Conservation (phyloP, 2,329 filamentous ascomycete species). For the Aspergillus fructus region DNA sequence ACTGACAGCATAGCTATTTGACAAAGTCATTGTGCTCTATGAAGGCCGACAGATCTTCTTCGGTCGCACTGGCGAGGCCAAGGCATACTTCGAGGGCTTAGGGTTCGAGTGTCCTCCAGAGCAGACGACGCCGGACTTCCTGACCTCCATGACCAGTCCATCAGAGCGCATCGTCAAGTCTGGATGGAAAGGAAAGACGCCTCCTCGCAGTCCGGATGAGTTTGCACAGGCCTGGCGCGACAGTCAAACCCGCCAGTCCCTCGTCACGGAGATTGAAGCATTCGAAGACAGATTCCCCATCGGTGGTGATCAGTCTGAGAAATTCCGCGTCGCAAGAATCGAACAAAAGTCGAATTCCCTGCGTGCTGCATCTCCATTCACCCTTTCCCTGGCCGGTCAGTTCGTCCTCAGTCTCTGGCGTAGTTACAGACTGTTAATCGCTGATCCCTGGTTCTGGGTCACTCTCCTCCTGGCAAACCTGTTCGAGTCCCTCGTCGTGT, state of each 20-base stretch:
- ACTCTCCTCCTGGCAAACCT: too few species aligned
- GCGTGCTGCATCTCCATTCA: too few species aligned
- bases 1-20: constrained; percentile 57
- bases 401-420: too few species aligned
- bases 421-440: too few species aligned
- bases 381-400: too few species aligned
- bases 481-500: too few species aligned
- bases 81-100: constrained; percentile 65
- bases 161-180: constrained; percentile 57
- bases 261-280: constrained; percentile 46
- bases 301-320: constrained; percentile 39
- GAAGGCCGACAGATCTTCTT: constrained; percentile 78
- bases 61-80: constrained; percentile 61
- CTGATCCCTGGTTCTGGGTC: too few species aligned
- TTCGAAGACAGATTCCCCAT: constrained; percentile 45
- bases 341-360: constrained; percentile 37
- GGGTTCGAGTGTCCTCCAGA: constrained; percentile 69
- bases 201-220: constrained; percentile 65
- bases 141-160: constrained; percentile 70
- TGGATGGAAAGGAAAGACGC: constrained; percentile 64
- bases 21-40: constrained; percentile 71
- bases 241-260: constrained; percentile 47
- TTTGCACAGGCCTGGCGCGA: constrained; percentile 60
- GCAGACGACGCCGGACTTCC: constrained; percentile 69
- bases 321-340: constrained; percentile 44